A percentile compares a stretch with the other conserved stretches of the same genome.
phyloP scores from a whole-genome alignment of 1,284 basidiomycete genomes.

The Cronartium ribicola region DNA sequence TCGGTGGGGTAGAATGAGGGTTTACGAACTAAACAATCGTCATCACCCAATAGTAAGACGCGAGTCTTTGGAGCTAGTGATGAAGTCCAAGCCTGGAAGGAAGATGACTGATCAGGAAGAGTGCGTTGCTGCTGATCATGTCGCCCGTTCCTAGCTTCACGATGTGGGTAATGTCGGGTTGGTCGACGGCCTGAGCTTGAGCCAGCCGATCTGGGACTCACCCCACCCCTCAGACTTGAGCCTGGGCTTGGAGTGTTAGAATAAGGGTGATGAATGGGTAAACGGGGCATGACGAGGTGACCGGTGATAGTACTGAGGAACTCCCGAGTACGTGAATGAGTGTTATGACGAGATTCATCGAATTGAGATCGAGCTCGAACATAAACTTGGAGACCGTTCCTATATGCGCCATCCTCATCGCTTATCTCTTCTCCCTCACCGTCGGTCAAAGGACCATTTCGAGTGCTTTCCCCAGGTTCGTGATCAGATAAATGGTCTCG shows the following conservation, averaged over 20 bases:
- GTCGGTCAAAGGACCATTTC: constrained; percentile 5
- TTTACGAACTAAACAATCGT: background rate
- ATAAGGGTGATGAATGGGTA: constrained; percentile 20
- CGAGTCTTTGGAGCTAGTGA: background rate
- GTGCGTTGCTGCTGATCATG: too few species aligned
- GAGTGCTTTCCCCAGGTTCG: background rate
- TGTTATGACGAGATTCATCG: background rate
- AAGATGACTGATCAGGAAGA: background rate
- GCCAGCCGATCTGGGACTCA: background rate
- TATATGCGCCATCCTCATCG: background rate
- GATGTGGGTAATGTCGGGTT: background rate
- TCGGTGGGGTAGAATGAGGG: background rate
- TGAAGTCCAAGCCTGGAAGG: background rate
- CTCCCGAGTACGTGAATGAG: constrained; percentile 7
- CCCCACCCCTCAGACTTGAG: background rate
- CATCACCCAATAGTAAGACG: background rate
- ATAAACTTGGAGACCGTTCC: too few species aligned
- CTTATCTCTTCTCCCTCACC: background rate
- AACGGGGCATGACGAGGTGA: constrained; percentile 41
- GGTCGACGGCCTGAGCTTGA: background rate
- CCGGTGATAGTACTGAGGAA: background rate
- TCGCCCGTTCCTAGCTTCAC: background rate
- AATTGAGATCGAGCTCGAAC: background rate
- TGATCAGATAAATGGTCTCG: constrained; percentile 1
- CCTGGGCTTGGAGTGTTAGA: constrained; percentile 20